These are phyloP conservation scores for Acanthochlamys bracteata DNA, from an alignment of 106 monocot species.

Conservation along the genomic window DNA sequence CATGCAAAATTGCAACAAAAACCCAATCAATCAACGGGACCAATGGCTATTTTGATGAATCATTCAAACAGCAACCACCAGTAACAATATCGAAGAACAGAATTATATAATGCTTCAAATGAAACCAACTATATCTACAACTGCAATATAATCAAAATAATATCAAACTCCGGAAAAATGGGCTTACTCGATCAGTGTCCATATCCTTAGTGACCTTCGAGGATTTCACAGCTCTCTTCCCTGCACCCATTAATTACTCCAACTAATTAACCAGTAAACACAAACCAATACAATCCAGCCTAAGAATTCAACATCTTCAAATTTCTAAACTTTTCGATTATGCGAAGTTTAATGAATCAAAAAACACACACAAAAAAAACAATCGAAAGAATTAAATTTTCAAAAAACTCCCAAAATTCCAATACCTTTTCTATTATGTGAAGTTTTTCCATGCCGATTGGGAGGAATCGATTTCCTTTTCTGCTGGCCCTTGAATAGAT, in stretches of 20 bases:
- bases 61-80: background rate
- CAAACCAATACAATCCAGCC: background rate
- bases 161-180: background rate
- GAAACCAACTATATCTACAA: background rate
- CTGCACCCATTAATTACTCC: conserved; percentile 12
- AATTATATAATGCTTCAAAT: background rate
- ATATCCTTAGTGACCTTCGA: conserved; percentile 43
- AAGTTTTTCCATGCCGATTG: conserved; percentile 51
- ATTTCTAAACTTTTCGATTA: background rate
- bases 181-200: conserved; percentile 42
- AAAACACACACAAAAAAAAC: background rate
- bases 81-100: background rate
- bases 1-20: too few species aligned
- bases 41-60: background rate
- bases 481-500: conserved; percentile 53
- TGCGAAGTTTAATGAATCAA: too few species aligned
- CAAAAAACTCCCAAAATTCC: background rate
- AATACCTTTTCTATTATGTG: conserved; percentile 46
- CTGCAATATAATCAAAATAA: background rate
- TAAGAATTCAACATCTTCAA: background rate
- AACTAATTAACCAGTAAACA: background rate
- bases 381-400: too few species aligned
- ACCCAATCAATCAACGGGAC: background rate
- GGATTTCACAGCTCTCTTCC: conserved; percentile 47
- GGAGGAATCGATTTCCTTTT: conserved; percentile 60